A percentile compares a stretch with the other conserved stretches of the same genome.
phyloP scores from a whole-genome alignment of 805 yeast species.

The Saccharomyces eubayanus region DNA sequence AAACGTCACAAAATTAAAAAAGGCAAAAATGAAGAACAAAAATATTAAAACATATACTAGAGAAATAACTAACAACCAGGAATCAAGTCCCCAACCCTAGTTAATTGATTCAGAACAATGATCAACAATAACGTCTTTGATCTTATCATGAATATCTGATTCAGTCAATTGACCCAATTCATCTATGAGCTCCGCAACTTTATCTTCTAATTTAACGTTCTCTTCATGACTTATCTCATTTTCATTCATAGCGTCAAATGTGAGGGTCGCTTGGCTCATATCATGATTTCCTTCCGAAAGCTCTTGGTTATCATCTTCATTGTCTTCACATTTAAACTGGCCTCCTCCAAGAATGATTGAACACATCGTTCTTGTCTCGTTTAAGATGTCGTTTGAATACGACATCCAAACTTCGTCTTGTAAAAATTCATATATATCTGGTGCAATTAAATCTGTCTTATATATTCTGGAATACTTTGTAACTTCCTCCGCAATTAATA shows the following conservation, averaged over 20 bases:
- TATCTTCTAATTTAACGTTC: background rate
- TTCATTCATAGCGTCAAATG: background rate
- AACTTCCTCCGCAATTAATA: slow-evolving; percentile 87
- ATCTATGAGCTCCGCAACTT: background rate
- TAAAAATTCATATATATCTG: slow-evolving; percentile 19
- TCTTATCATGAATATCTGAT: background rate
- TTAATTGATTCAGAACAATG: background rate
- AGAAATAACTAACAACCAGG: background rate
- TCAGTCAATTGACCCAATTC: background rate
- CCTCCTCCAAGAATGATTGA: slow-evolving; percentile 29
- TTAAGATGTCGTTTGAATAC: slow-evolving; percentile 24
- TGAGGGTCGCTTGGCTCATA: background rate
- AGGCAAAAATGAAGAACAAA: background rate
- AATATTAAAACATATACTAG: background rate
- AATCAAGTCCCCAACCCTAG: background rate
- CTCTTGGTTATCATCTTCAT: background rate
- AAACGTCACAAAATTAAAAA: background rate
- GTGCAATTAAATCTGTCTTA: slow-evolving; percentile 26
- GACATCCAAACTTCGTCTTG: slow-evolving; percentile 23
- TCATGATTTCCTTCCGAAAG: background rate
- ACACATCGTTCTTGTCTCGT: slow-evolving; percentile 28
- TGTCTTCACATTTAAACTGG: background rate
- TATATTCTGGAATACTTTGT: slow-evolving; percentile 61
- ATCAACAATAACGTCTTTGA: background rate
- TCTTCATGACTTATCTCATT: background rate